A percentile compares a stretch with the other conserved stretches of the same genome.
phyloP scores from a whole-genome alignment of 2,329 filamentous ascomycete species.

The Annulohypoxylon truncatum region DNA sequence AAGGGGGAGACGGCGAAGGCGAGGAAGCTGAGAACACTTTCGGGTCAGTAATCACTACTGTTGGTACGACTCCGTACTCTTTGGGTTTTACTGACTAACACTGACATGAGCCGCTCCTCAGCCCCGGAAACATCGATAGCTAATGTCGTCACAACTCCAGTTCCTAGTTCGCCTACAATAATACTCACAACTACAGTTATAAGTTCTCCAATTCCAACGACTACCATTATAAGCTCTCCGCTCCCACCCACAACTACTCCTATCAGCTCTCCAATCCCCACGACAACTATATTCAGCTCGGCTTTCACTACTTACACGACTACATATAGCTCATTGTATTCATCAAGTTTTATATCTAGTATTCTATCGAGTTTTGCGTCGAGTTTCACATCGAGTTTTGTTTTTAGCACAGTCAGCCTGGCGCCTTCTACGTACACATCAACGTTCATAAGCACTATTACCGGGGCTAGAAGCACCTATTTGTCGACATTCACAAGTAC shows the following conservation, averaged over 20 bases:
- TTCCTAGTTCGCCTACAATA: neutral
- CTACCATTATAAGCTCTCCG: neutral
- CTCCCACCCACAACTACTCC: neutral
- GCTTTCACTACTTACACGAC: neutral
- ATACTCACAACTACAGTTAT: neutral
- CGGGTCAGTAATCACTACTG: constrained; percentile 39
- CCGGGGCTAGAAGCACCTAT: constrained; percentile 1
- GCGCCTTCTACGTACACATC: constrained; percentile 7
- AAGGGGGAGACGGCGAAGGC: constrained; percentile 5
- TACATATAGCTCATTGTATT: constrained; percentile 2
- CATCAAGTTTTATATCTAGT: neutral
- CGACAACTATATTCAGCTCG: constrained; percentile 9
- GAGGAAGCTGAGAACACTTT: constrained; percentile 27
- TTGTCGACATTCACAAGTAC: constrained; percentile 14
- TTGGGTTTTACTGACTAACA: constrained; percentile 41
- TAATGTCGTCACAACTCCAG: constrained; percentile 8
- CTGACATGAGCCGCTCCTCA: constrained; percentile 40
- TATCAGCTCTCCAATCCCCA: neutral
- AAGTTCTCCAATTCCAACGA: neutral
- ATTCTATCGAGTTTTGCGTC: neutral
- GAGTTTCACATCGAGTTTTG: neutral
- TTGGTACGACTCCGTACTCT: constrained; percentile 41
- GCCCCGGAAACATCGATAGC: constrained; percentile 23
- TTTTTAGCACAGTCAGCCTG: neutral
- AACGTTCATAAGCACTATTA: neutral